Percentiles rank a stretch among this genome's conserved stretches.
phyloP scores from a whole-genome alignment of 2,329 filamentous ascomycete species.

The Ophiosphaerella narmari region DNA sequence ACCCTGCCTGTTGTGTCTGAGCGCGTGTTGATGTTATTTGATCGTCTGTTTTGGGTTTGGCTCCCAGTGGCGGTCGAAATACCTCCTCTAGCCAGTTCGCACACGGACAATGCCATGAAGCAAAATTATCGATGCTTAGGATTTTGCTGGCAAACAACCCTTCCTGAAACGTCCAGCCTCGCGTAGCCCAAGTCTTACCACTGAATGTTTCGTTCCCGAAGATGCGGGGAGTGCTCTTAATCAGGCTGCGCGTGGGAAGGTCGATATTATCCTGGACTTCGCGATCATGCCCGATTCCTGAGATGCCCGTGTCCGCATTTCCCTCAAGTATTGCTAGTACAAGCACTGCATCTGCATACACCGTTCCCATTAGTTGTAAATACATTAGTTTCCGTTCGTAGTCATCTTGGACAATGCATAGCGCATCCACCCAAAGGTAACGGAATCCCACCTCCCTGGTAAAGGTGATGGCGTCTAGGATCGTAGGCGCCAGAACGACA shows the following conservation, averaged over 20 bases:
- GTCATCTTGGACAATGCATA: constrained; percentile 8
- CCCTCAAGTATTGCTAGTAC: constrained; percentile 8
- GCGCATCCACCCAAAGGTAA: constrained; percentile 7
- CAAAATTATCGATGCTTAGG: constrained; percentile 8
- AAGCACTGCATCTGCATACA: constrained; percentile 12
- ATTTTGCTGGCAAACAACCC: constrained; percentile 10
- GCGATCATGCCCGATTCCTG: constrained; percentile 8
- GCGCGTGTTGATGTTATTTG: not conserved
- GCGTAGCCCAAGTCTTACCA: constrained; percentile 7
- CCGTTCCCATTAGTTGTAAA: constrained; percentile 12
- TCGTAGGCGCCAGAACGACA: constrained; percentile 5
- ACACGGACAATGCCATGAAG: constrained; percentile 10
- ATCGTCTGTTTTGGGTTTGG: not conserved
- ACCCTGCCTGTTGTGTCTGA: no score
- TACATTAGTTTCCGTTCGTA: constrained; percentile 5
- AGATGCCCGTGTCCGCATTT: constrained; percentile 7
- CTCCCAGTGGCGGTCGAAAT: constrained; percentile 2
- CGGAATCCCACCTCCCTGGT: constrained; percentile 4
- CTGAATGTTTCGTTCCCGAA: constrained; percentile 6
- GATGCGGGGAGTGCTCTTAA: constrained; percentile 8
- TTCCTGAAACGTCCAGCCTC: constrained; percentile 10
- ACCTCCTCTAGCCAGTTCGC: constrained; percentile 8
- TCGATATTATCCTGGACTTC: constrained; percentile 6
- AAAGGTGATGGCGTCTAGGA: constrained; percentile 4
- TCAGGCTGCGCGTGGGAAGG: constrained; percentile 7